Conservation (phyloP, 108 stramenopile species). For the Epipyxis sp. region DNA sequence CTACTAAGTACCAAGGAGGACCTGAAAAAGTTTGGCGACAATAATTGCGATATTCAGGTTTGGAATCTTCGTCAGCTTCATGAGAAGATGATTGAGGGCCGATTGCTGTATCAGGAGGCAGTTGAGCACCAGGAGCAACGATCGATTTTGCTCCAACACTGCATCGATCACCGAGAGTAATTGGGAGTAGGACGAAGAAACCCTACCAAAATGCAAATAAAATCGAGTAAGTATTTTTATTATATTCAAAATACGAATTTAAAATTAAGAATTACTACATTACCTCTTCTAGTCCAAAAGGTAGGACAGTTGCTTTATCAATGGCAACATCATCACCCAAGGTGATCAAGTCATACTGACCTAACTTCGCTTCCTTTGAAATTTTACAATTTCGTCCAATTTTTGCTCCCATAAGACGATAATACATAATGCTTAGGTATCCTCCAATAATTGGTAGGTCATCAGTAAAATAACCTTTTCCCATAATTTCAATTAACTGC, state of each 20-base stretch:
- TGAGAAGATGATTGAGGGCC: constrained; percentile 20
- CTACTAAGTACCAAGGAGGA: neutral
- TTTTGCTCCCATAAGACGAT: constrained; percentile 8
- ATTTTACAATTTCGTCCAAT: constrained; percentile 14
- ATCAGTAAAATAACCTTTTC: constrained; percentile 2
- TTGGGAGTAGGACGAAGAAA: neutral
- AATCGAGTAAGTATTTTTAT: no score
- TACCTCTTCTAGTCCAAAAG: constrained; percentile 7
- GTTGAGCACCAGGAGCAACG: constrained; percentile 1
- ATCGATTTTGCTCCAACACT: neutral
- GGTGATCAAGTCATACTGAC: neutral
- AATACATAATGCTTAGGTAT: neutral
- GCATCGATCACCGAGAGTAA: constrained; percentile 8
- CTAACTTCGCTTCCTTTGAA: neutral
- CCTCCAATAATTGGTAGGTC: constrained; percentile 12
- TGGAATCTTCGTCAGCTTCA: neutral
- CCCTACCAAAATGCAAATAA: no score
- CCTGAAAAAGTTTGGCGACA: neutral
- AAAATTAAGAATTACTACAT: no score
- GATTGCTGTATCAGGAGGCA: neutral
- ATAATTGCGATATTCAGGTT: neutral
- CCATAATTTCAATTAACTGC: constrained; percentile 6
- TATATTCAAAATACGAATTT: no score
- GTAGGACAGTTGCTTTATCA: neutral
- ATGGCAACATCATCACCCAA: constrained; percentile 13